phyloP scores from a whole-genome alignment of 2,329 filamentous ascomycete genomes.

The Botrytis porri region DNA sequence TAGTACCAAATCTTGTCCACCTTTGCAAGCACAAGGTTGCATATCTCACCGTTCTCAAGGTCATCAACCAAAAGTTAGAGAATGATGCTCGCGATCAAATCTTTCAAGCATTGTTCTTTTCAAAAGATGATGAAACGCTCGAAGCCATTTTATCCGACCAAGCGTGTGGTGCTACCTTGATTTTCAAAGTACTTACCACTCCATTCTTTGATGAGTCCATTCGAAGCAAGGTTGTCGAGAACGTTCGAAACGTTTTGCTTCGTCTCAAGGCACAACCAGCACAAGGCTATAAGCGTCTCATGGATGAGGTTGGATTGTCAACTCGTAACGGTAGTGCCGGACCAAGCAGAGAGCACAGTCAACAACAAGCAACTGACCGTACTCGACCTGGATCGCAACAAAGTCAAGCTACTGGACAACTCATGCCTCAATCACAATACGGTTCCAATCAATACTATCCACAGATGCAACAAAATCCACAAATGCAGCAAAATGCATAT shows the following conservation, averaged over 20 bases:
- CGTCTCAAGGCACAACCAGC: slow-evolving; percentile 90
- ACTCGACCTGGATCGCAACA: slow-evolving; percentile 55
- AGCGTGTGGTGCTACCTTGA: slow-evolving; percentile 87
- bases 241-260: slow-evolving; percentile 82
- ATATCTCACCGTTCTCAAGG: slow-evolving; percentile 93
- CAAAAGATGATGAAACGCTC: slow-evolving; percentile 77
- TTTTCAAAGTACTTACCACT: slow-evolving; percentile 97
- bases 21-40: slow-evolving; percentile 98
- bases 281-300: slow-evolving; percentile 96
- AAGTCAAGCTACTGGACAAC: slow-evolving; percentile 47
- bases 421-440: slow-evolving; percentile 42
- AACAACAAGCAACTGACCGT: slow-evolving; percentile 47
- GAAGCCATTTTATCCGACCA: slow-evolving; percentile 91
- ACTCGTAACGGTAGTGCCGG: slow-evolving; percentile 50
- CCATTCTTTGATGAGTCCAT: slow-evolving; percentile 95
- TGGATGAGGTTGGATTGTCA: slow-evolving; percentile 96
- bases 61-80: slow-evolving; percentile 97
- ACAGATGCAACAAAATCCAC: slow-evolving; percentile 45
- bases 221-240: slow-evolving; percentile 83
- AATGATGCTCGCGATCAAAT: slow-evolving; percentile 87
- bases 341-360: slow-evolving; percentile 36
- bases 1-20: slow-evolving; percentile 90
- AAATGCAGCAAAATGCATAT: slow-evolving; percentile 45
- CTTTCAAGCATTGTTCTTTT: slow-evolving; percentile 88
- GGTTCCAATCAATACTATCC: slow-evolving; percentile 52